Evolutionary conservation across 1,139 yeast genomes (phyloP).

Genomic region (Debaryomyces sp.): DNA sequence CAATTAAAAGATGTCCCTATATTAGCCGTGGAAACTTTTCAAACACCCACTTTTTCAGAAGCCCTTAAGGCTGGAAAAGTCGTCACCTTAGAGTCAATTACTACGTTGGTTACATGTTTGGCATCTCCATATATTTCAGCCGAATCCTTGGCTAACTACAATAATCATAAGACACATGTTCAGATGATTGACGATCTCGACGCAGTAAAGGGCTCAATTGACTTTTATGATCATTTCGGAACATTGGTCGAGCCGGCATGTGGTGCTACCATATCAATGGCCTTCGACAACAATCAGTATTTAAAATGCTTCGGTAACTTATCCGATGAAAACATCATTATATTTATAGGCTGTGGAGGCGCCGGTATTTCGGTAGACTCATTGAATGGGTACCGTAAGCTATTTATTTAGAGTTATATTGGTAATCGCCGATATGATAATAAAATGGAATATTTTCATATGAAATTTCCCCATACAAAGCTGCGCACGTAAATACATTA

Average conservation of each 20-base stretch:
- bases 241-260: conserved; percentile 74
- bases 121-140: conserved; percentile 60
- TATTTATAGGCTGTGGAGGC: conserved; percentile 71
- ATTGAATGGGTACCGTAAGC: conserved; percentile 7
- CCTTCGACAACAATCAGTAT: conserved; percentile 41
- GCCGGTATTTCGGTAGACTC: conserved; percentile 35
- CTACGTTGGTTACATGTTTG: conserved; percentile 61
- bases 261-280: conserved; percentile 65
- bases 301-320: conserved; percentile 36
- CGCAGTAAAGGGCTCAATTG: conserved; percentile 53
- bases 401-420: background rate
- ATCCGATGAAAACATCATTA: conserved; percentile 49
- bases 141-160: conserved; percentile 43
- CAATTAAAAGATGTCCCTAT: conserved; percentile 40
- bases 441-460: background rate
- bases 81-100: conserved; percentile 46
- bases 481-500: background rate
- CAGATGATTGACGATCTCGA: conserved; percentile 56
- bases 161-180: conserved; percentile 44
- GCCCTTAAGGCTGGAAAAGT: conserved; percentile 50
- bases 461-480: background rate
- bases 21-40: conserved; percentile 60
- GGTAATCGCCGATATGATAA: background rate
- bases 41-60: conserved; percentile 58
- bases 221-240: conserved; percentile 50